Base-by-base conservation (phyloP, 768 basidiomycete genomes). In the Gloeopeniophorella convolvens region DNA sequence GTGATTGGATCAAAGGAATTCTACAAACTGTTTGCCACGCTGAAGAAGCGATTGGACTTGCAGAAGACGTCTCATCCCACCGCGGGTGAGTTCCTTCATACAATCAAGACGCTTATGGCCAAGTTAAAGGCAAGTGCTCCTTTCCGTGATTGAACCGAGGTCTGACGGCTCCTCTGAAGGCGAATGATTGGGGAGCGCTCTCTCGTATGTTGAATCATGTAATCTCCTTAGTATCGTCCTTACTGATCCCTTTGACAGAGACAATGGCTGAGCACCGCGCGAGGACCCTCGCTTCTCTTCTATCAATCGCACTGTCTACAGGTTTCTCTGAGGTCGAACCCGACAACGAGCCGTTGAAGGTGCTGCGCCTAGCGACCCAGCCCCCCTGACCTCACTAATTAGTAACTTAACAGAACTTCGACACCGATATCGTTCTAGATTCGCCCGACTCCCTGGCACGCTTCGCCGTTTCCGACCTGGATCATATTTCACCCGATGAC, bases 181-280 rank as follows among this genome's bases (percentile, higher is more conserved):
- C 77, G 1, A 81, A 80, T 40, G 82, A 83, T 51, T 83, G 82
- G 81, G 77, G 78, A n/a, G 70, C 80, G 0, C 65, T 83, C 33
- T 81, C 80, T 41, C 78, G 82, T 83, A 58, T 44, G 79, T 64
- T 5, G 3, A 20, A 47, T 51, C 3, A 18, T n/a, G 3, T 16
- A n/a, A n/a, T n/a, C n/a, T n/a, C n/a, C n/a, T n/a, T n/a, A n/a
- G 1, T 5, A 13, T n/a, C 26, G 28, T 10, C 2, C n/a, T 9
- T 33, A 2, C 40, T n/a, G 49, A 16, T 30, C 54, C 7, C 42
- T 12, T 21, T 7, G 9, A 36, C 47, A 77, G 74, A 75, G 66
- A 75, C 70, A 1, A 69, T 77, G 61, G 71, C 70, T 3, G 68
- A 71, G 16, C 74, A 76, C 61, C 71, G 72, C 15, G 71, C 70